phyloP scores from a whole-genome alignment of 2,329 filamentous ascomycete genomes.

The Albifimbria verrucaria region DNA sequence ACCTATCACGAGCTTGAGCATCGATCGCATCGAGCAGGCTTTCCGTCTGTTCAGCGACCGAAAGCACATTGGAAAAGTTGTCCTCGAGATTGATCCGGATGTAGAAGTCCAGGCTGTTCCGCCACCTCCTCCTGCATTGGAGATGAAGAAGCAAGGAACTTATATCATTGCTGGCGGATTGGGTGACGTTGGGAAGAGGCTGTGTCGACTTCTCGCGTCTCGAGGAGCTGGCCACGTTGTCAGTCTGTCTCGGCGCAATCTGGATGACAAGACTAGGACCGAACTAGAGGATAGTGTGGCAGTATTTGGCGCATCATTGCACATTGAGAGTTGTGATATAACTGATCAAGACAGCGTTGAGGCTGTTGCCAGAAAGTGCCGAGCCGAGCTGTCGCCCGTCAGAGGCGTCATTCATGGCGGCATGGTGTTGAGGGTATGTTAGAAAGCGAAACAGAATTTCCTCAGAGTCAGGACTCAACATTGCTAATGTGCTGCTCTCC shows the following conservation, averaged over 20 bases:
- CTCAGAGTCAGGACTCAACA: too few species aligned
- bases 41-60: neutral
- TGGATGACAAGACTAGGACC: neutral
- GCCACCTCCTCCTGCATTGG: neutral
- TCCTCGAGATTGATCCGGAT: neutral
- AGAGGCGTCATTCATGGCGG: neutral
- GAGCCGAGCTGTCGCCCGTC: neutral
- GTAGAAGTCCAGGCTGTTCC: neutral
- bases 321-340: neutral
- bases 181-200: neutral
- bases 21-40: neutral
- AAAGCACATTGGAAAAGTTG: neutral
- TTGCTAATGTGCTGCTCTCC: too few species aligned
- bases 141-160: neutral
- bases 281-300: neutral
- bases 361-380: neutral
- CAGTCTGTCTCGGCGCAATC: neutral
- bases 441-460: too few species aligned
- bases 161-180: neutral
- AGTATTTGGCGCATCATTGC: neutral
- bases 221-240: neutral
- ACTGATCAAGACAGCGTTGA: neutral
- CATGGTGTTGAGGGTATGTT: neutral
- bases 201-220: neutral
- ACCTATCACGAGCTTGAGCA: neutral